A percentile compares a stretch with the other conserved stretches of the same genome.
Evolutionary conservation across 768 basidiomycete genomes (phyloP).

Genomic region (Dendrothele bispora): DNA sequence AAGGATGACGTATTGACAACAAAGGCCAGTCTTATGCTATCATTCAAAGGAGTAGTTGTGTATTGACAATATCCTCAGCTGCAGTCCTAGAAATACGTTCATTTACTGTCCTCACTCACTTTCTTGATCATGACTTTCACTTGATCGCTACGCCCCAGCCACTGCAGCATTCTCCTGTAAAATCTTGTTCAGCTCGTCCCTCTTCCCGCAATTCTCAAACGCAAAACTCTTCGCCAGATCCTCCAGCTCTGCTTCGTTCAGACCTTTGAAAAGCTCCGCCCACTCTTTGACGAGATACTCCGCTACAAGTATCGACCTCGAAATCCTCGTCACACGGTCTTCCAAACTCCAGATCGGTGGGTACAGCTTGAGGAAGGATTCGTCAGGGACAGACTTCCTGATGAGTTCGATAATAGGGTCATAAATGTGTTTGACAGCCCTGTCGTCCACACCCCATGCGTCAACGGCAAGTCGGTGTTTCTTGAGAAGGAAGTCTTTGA

Average conservation of each 20-base stretch:
- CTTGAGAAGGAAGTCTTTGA: conserved; percentile 51
- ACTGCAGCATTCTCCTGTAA: conserved; percentile 25
- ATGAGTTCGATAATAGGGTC: conserved; percentile 49
- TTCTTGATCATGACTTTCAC: too few species aligned
- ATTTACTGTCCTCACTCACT: too few species aligned
- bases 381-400: conserved; percentile 34
- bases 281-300: conserved; percentile 53
- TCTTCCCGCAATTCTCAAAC: conserved; percentile 52
- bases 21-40: too few species aligned
- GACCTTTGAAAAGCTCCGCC: conserved; percentile 47
- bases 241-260: conserved; percentile 48
- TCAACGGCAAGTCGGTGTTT: conserved; percentile 61
- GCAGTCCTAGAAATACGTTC: too few species aligned
- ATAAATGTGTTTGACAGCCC: conserved; percentile 41
- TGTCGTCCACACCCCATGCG: conserved; percentile 53
- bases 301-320: conserved; percentile 49
- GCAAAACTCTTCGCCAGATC: conserved; percentile 55
- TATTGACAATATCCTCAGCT: too few species aligned
- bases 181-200: conserved; percentile 46
- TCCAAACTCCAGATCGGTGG: conserved; percentile 46
- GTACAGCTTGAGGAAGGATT: conserved; percentile 41
- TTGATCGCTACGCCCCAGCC: too few species aligned
- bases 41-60: too few species aligned
- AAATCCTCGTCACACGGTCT: conserved; percentile 39
- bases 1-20: too few species aligned